phyloP scores from a whole-genome alignment of 1,139 yeast genomes.

The Suhomyces maxii region DNA sequence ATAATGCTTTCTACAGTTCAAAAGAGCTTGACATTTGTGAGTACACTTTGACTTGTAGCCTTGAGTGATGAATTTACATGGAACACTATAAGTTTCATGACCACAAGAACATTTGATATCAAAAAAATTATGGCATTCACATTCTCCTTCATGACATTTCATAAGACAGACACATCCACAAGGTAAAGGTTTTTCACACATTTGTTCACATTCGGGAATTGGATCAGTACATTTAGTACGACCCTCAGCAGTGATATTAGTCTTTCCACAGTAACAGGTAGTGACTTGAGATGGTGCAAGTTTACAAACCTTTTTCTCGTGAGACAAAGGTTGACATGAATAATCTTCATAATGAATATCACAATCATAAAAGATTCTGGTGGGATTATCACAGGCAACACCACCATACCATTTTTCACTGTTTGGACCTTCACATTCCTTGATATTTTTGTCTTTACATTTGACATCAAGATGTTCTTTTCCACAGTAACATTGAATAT shows the following conservation, averaged over 20 bases:
- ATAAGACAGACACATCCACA: constrained; percentile 77
- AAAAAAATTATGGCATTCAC: constrained; percentile 57
- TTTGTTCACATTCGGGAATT: constrained; percentile 67
- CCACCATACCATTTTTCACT: constrained; percentile 59
- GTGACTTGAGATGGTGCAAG: constrained; percentile 57
- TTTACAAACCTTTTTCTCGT: constrained; percentile 53
- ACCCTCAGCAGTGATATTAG: constrained; percentile 21
- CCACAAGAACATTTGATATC: constrained; percentile 57
- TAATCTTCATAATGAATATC: constrained; percentile 59
- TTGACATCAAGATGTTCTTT: constrained; percentile 40
- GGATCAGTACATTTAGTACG: constrained; percentile 71
- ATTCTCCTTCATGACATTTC: constrained; percentile 75
- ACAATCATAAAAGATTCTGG: constrained; percentile 62
- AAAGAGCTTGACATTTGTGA: constrained; percentile 73
- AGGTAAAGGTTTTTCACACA: constrained; percentile 59
- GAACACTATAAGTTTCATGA: constrained; percentile 51
- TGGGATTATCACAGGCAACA: constrained; percentile 54
- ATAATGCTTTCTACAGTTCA: constrained; percentile 80
- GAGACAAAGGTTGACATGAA: constrained; percentile 58
- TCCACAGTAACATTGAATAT: constrained; percentile 76
- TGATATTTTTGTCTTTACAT: constrained; percentile 50
- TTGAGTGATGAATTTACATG: constrained; percentile 57
- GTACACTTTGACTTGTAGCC: constrained; percentile 62
- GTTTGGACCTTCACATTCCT: constrained; percentile 22
- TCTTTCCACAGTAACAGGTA: constrained; percentile 78